These are phyloP conservation scores for Dioscorea cayenensis DNA, from an alignment of 116 monocot genomes.

Conservation along the genomic window DNA sequence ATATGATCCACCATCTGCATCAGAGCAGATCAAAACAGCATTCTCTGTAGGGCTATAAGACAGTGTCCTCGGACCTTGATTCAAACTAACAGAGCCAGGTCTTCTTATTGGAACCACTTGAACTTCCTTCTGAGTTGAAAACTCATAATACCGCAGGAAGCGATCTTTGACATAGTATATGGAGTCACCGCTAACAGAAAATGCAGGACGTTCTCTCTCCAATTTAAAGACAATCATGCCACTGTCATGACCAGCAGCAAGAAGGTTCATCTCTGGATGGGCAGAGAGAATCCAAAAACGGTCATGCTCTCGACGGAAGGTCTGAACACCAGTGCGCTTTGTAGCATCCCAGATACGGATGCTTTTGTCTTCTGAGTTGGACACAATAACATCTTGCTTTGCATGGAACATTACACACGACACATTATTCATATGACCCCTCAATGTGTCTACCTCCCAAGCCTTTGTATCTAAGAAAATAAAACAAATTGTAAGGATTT, in stretches of 20 bases:
- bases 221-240: conserved; percentile 97
- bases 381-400: conserved; percentile 92
- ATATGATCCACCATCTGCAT: conserved; percentile 82
- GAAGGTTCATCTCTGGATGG: conserved; percentile 91
- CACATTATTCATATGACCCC: conserved; percentile 97
- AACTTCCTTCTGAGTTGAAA: conserved; percentile 70
- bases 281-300: conserved; percentile 94
- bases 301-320: conserved; percentile 90
- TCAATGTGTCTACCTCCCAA: conserved; percentile 95
- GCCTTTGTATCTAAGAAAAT: conserved; percentile 78
- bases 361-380: conserved; percentile 96
- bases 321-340: conserved; percentile 87
- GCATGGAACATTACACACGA: conserved; percentile 97
- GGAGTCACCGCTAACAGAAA: conserved; percentile 60
- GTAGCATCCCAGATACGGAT: conserved; percentile 98
- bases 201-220: conserved; percentile 89
- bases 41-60: conserved; percentile 92
- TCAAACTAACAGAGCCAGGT: conserved; percentile 75
- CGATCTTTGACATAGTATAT: conserved; percentile 77
- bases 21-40: conserved; percentile 81
- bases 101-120: conserved; percentile 70
- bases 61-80: conserved; percentile 70
- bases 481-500: too few relatives aligned
- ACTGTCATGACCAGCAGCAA: conserved; percentile 94
- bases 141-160: conserved; percentile 70